Evolutionary conservation across 163 green algal species (phyloP).

Genomic region (Chlamydomonas reinhardtii): DNA sequence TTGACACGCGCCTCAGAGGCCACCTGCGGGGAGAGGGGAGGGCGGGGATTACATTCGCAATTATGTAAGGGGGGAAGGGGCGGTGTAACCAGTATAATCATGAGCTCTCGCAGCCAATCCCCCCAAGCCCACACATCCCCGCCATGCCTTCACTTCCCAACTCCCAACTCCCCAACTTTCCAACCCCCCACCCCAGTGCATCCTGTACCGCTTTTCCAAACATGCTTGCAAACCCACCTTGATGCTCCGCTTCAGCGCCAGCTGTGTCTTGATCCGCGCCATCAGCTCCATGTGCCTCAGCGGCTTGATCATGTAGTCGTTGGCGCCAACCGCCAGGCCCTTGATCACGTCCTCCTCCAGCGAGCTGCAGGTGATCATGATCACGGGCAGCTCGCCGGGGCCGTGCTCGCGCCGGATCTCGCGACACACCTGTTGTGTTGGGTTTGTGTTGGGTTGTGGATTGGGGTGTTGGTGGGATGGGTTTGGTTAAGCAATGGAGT

Average conservation of each 20-base stretch:
- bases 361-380: constrained; percentile 57
- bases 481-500: no score
- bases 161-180: neutral
- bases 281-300: constrained; percentile 49
- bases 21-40: neutral
- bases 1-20: constrained; percentile 51
- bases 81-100: no score
- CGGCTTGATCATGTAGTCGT: constrained; percentile 52
- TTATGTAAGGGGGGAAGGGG: no score
- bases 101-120: no score
- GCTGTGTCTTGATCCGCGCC: constrained; percentile 57
- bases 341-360: constrained; percentile 57
- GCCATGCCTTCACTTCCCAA: no score
- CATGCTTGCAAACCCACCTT: neutral
- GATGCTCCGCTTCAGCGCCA: constrained; percentile 52
- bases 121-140: no score
- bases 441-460: neutral
- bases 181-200: no score
- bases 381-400: constrained; percentile 49
- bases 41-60: neutral
- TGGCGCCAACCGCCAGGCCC: constrained; percentile 32
- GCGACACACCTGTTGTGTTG: constrained; percentile 20
- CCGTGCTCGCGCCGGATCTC: constrained; percentile 36
- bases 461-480: neutral
- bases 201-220: no score